Percentiles rank a stretch among this genome's conserved stretches.
phyloP scores from a whole-genome alignment of 345 rosid genomes.

The Rhizophora apiculata region DNA sequence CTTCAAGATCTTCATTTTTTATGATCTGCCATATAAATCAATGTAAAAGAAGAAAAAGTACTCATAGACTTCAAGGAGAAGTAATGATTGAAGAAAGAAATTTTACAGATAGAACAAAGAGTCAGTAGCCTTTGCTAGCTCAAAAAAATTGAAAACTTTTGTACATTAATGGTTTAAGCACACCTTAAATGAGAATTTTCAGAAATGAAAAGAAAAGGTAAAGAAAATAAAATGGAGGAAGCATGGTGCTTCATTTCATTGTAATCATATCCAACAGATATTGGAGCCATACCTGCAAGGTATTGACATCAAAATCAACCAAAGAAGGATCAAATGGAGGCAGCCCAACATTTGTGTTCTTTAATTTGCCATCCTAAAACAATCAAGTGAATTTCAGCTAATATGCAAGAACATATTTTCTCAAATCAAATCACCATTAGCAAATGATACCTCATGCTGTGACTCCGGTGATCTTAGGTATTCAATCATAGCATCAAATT shows the following conservation, averaged over 20 bases:
- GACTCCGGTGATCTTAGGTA: conserved; percentile 48
- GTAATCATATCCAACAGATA: background rate
- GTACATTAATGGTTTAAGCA: background rate
- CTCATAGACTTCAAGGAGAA: background rate
- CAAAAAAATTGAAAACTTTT: no score
- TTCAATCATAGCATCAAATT: conserved; percentile 61
- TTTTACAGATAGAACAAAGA: no score
- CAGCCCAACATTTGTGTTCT: conserved; percentile 42
- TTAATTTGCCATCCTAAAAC: conserved; percentile 56
- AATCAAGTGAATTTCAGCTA: conserved; percentile 20
- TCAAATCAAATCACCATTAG: conserved; percentile 26
- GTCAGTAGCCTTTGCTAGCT: no score
- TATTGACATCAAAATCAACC: conserved; percentile 53
- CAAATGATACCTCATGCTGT: conserved; percentile 53
- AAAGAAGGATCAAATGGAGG: conserved; percentile 53
- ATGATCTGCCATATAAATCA: conserved; percentile 49
- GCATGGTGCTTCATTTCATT: background rate
- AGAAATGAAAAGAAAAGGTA: no score
- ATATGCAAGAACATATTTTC: conserved; percentile 7
- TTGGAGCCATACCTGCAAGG: conserved; percentile 68
- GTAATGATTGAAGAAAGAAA: background rate
- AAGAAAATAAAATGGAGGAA: background rate
- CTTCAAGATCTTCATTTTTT: conserved; percentile 90
- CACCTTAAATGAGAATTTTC: background rate
- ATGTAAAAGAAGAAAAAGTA: background rate